Conservation (phyloP, 371 early-diverging fungal genomes). For the Rhizopus microsporus region DNA sequence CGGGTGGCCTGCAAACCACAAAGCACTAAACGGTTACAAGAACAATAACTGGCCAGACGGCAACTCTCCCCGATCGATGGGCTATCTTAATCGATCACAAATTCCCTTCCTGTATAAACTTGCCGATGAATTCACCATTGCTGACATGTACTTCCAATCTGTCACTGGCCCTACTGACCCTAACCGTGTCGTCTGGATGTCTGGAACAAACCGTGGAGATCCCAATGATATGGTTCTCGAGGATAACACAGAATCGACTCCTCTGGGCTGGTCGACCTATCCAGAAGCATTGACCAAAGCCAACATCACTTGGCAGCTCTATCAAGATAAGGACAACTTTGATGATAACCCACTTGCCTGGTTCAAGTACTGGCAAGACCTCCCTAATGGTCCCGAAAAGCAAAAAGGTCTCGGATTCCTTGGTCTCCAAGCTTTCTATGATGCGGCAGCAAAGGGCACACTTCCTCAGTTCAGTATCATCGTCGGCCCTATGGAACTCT, state of each 20-base stretch:
- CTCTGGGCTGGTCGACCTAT: constrained; percentile 25
- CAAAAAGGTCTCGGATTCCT: constrained; percentile 29
- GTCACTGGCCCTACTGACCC: constrained; percentile 29
- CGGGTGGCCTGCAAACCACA: constrained; percentile 20
- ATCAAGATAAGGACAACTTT: constrained; percentile 29
- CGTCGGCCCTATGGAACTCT: constrained; percentile 19
- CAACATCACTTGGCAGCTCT: constrained; percentile 30
- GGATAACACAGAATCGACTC: constrained; percentile 24
- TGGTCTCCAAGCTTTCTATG: constrained; percentile 30
- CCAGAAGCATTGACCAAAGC: constrained; percentile 27
- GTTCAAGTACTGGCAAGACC: constrained; percentile 28
- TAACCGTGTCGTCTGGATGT: constrained; percentile 34
- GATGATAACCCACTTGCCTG: constrained; percentile 28
- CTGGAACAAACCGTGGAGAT: constrained; percentile 25
- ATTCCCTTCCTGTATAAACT: constrained; percentile 30
- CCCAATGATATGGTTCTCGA: constrained; percentile 21
- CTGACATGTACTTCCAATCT: constrained; percentile 34
- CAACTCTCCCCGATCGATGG: constrained; percentile 29
- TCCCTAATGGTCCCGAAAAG: constrained; percentile 28
- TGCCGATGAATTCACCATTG: constrained; percentile 33
- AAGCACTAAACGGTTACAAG: constrained; percentile 25
- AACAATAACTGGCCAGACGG: constrained; percentile 34
- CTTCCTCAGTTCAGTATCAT: constrained; percentile 27
- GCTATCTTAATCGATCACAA: constrained; percentile 26
- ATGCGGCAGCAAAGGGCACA: constrained; percentile 27